These are phyloP conservation scores for Epichloe aotearoae DNA, from an alignment of 2,329 filamentous ascomycete genomes.

Conservation along the genomic window DNA sequence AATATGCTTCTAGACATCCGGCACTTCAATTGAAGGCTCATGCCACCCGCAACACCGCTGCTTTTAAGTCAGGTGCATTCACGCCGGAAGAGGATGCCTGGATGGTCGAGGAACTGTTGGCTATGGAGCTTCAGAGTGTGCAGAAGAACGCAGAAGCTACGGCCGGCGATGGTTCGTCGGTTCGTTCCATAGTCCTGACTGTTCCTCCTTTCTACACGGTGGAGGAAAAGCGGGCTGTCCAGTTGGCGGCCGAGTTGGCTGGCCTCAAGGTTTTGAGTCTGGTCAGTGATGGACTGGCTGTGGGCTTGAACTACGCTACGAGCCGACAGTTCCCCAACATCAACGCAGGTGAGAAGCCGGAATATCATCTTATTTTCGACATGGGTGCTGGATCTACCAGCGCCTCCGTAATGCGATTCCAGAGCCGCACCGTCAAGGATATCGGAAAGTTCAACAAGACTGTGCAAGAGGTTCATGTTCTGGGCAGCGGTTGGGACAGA, in stretches of 20 bases:
- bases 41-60: constrained; percentile 52
- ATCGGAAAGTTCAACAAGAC: constrained; percentile 92
- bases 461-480: constrained; percentile 81
- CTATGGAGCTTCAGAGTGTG: constrained; percentile 91
- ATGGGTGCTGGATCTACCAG: constrained; percentile 95
- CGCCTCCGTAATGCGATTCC: constrained; percentile 80
- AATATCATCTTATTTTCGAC: constrained; percentile 88
- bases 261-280: constrained; percentile 75
- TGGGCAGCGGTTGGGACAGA: constrained; percentile 80
- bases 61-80: constrained; percentile 68
- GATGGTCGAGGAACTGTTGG: constrained; percentile 84
- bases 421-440: constrained; percentile 81
- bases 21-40: constrained; percentile 55
- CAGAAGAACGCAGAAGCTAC: constrained; percentile 75
- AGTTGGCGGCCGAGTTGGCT: constrained; percentile 74
- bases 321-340: constrained; percentile 77
- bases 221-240: constrained; percentile 78
- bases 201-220: constrained; percentile 81
- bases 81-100: constrained; percentile 47
- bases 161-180: constrained; percentile 59
- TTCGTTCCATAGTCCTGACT: constrained; percentile 78
- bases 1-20: constrained; percentile 67
- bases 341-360: constrained; percentile 70
- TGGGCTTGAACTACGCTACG: constrained; percentile 91
- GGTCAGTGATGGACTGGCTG: constrained; percentile 80